phyloP scores from a whole-genome alignment of 352 stramenopile genomes.

The Phytophthora crassamura region DNA sequence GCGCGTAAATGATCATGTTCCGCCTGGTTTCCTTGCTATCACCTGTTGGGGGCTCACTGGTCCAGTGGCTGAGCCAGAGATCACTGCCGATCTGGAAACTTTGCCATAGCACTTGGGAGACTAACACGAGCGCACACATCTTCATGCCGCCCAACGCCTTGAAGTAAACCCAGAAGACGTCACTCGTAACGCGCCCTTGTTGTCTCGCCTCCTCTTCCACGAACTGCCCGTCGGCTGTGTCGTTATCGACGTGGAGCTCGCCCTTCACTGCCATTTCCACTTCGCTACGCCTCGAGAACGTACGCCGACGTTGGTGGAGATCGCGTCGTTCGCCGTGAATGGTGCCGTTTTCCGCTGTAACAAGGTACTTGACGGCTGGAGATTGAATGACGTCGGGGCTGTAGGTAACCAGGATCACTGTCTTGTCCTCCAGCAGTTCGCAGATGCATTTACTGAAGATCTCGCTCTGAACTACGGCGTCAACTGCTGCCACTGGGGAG shows the following conservation, averaged over 20 bases:
- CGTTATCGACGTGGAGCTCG: not conserved
- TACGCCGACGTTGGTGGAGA: not conserved
- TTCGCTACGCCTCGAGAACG: not conserved
- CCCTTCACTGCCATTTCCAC: not conserved
- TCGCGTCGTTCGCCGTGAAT: not conserved
- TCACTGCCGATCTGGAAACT: conserved; percentile 34
- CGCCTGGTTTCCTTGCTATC: not conserved
- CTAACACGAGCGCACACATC: conserved; percentile 13
- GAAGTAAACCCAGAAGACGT: conserved; percentile 40
- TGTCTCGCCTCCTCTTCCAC: conserved; percentile 38
- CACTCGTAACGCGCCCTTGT: conserved; percentile 31
- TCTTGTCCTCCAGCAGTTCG: conserved; percentile 41
- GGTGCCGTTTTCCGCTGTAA: conserved; percentile 14
- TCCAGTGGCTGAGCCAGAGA: conserved; percentile 42
- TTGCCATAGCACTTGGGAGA: conserved; percentile 32
- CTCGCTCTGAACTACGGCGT: conserved; percentile 90
- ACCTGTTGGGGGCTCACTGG: not conserved
- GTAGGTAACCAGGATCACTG: conserved; percentile 92
- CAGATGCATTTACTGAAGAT: conserved; percentile 74
- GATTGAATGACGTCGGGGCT: conserved; percentile 57
- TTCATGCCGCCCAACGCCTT: conserved; percentile 33
- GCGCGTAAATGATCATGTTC: conserved; percentile 33
- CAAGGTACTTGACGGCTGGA: conserved; percentile 20
- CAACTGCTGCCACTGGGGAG: conserved; percentile 72
- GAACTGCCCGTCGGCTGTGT: conserved; percentile 2